Evolutionary conservation across 1,284 basidiomycete genomes (phyloP).

Genomic region (Pisolithus thermaeus): DNA sequence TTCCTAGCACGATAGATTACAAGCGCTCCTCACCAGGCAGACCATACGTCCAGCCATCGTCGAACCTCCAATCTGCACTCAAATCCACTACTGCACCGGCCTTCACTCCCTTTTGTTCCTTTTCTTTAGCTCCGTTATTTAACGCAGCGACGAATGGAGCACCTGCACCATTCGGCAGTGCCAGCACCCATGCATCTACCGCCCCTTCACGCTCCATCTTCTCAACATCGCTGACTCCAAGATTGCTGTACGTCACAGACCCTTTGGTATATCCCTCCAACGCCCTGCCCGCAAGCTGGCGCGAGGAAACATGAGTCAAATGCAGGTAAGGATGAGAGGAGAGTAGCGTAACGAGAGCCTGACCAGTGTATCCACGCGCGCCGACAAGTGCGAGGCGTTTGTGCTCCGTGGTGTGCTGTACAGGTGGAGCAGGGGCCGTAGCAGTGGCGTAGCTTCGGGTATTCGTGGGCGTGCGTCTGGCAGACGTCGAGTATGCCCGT

Average conservation of each 20-base stretch:
- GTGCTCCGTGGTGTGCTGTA: slow-evolving; percentile 47
- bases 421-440: slow-evolving; percentile 28
- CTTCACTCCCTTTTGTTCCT: slow-evolving; percentile 38
- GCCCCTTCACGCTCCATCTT: slow-evolving; percentile 82
- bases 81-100: slow-evolving; percentile 85
- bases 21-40: slow-evolving; percentile 86
- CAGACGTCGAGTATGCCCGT: slow-evolving; percentile 72
- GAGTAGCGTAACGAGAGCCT: slow-evolving; percentile 83
- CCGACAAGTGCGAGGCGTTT: slow-evolving; percentile 96
- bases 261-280: slow-evolving; percentile 83
- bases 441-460: slow-evolving; percentile 62
- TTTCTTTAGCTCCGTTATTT: slow-evolving; percentile 64
- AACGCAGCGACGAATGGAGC: slow-evolving; percentile 98
- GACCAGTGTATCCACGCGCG: slow-evolving; percentile 94
- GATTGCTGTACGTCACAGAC: slow-evolving; percentile 72
- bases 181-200: slow-evolving; percentile 98
- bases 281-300: slow-evolving; percentile 83
- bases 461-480: slow-evolving; percentile 44
- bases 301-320: slow-evolving; percentile 93
- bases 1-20: slow-evolving; percentile 24
- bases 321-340: slow-evolving; percentile 83
- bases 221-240: slow-evolving; percentile 73
- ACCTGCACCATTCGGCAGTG: slow-evolving; percentile 93
- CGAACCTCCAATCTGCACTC: slow-evolving; percentile 94
- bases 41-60: slow-evolving; percentile 94